Conservation (phyloP, 768 basidiomycete species). For the Mycena floridula region DNA sequence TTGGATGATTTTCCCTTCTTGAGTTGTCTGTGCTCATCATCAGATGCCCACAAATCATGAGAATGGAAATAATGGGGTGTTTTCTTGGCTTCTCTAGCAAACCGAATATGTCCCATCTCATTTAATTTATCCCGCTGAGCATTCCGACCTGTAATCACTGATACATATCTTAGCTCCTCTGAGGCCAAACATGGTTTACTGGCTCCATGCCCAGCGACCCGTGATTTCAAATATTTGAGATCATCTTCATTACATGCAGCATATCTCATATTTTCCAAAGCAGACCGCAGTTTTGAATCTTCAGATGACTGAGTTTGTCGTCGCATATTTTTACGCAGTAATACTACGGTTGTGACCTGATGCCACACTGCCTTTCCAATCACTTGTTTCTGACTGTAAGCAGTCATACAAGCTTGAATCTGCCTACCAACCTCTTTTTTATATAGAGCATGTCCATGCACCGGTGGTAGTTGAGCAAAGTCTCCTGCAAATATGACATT, state of each 20-base stretch:
- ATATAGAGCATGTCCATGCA: conserved; percentile 14
- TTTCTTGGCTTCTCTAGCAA: too few species aligned
- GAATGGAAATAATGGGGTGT: too few species aligned
- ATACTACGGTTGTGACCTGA: conserved; percentile 22
- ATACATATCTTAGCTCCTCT: too few species aligned
- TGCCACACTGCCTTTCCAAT: conserved; percentile 24
- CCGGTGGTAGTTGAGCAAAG: conserved; percentile 28
- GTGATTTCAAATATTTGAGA: conserved; percentile 23
- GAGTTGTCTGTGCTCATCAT: too few species aligned
- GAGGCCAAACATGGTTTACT: too few species aligned
- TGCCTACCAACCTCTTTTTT: conserved; percentile 11
- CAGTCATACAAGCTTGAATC: too few species aligned
- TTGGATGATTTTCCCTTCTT: too few species aligned
- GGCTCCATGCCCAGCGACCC: too few species aligned
- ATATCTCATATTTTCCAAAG: conserved; percentile 22
- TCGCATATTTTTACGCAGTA: conserved; percentile 24
- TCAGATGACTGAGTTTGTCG: conserved; percentile 3
- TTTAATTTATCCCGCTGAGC: too few species aligned
- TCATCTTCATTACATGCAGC: conserved; percentile 31
- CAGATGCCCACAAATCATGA: too few species aligned
- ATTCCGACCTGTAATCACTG: too few species aligned
- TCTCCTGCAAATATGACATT: conserved; percentile 29
- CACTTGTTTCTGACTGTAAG: conserved; percentile 11
- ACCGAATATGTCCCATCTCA: too few species aligned
- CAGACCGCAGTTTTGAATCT: conserved; percentile 11